phyloP scores from a whole-genome alignment of 805 yeast species.

The Kuraishia hungarica region DNA sequence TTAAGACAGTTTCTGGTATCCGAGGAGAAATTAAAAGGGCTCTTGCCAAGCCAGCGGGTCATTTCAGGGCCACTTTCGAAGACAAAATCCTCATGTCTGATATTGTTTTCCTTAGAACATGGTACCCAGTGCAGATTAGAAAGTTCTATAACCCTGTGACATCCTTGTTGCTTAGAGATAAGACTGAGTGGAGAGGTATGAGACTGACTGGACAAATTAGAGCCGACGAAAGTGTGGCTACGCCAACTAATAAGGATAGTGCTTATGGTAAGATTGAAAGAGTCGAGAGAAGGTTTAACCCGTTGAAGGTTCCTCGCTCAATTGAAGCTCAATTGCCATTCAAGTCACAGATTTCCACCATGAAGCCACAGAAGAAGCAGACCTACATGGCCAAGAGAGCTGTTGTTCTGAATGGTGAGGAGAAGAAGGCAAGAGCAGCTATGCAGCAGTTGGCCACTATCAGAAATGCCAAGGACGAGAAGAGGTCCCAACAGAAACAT shows the following conservation, averaged over 20 bases:
- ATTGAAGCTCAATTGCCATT: slow-evolving; percentile 78
- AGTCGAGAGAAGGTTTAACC: slow-evolving; percentile 74
- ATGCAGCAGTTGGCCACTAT: slow-evolving; percentile 82
- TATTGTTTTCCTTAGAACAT: slow-evolving; percentile 81
- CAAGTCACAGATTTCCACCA: slow-evolving; percentile 80
- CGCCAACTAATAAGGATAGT: slow-evolving; percentile 48
- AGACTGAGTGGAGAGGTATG: slow-evolving; percentile 93
- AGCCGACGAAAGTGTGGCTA: slow-evolving; percentile 57
- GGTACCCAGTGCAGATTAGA: slow-evolving; percentile 93
- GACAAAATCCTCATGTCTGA: slow-evolving; percentile 91
- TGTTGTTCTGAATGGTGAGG: slow-evolving; percentile 86
- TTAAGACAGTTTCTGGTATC: slow-evolving; percentile 94
- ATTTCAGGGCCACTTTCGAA: slow-evolving; percentile 93
- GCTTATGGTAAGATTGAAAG: slow-evolving; percentile 71
- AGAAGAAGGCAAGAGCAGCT: slow-evolving; percentile 84
- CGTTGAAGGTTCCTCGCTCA: slow-evolving; percentile 77
- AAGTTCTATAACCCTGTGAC: slow-evolving; percentile 95
- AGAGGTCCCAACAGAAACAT: slow-evolving; percentile 62
- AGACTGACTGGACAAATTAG: slow-evolving; percentile 90
- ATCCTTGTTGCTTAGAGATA: slow-evolving; percentile 68
- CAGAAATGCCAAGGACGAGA: slow-evolving; percentile 76
- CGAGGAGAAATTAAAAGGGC: slow-evolving; percentile 97
- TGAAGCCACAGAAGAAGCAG: slow-evolving; percentile 80
- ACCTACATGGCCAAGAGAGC: slow-evolving; percentile 88
- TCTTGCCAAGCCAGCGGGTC: slow-evolving; percentile 87